Evolutionary conservation across 2,329 filamentous ascomycete species (phyloP).

Genomic region (Botrytis tulipae): DNA sequence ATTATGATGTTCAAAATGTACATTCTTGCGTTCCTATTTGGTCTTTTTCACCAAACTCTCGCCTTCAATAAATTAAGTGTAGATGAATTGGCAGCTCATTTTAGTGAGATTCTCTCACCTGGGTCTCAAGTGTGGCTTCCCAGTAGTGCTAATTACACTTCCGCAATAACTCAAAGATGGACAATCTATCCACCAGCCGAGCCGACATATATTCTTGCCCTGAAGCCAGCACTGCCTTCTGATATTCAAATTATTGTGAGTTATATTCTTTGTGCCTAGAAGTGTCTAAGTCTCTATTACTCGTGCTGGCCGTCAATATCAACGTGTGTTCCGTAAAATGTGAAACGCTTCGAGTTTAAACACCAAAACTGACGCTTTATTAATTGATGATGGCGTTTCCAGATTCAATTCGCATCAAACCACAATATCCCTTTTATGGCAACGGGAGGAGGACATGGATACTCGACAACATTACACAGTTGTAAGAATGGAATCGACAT

Average conservation of each 20-base stretch:
- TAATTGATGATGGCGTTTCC: background rate
- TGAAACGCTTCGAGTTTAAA: background rate
- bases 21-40: background rate
- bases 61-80: background rate
- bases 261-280: background rate
- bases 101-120: background rate
- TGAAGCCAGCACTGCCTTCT: background rate
- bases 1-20: background rate
- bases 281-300: background rate
- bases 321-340: background rate
- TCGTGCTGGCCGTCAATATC: background rate
- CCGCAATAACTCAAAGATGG: background rate
- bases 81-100: background rate
- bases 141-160: background rate
- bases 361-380: background rate
- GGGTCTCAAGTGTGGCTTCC: background rate
- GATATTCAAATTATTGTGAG: background rate
- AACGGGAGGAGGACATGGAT: constrained; percentile 40
- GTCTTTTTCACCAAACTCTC: background rate
- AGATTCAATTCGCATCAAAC: background rate
- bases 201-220: background rate
- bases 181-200: background rate
- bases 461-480: constrained; percentile 31
- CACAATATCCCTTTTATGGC: constrained; percentile 40
- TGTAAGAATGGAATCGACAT: constrained; percentile 38